Conservation (phyloP, 805 yeast genomes). For the Wickerhamiella galacta region DNA sequence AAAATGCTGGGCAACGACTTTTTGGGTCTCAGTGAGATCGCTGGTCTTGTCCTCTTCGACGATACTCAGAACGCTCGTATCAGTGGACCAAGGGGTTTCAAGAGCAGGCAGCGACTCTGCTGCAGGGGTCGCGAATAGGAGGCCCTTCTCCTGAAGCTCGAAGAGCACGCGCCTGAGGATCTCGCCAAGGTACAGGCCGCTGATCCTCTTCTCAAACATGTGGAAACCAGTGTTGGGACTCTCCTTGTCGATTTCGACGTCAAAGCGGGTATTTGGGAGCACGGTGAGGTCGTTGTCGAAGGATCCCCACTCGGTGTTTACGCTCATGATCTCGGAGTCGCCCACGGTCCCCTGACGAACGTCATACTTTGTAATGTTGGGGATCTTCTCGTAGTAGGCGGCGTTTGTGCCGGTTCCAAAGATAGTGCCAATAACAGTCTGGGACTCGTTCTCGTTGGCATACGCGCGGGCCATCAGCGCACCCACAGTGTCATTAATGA, state of each 20-base stretch:
- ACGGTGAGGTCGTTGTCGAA: slow-evolving; percentile 69
- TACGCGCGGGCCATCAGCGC: slow-evolving; percentile 81
- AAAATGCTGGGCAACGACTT: slow-evolving; percentile 32
- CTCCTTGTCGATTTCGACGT: slow-evolving; percentile 45
- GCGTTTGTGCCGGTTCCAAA: slow-evolving; percentile 98
- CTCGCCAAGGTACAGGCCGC: slow-evolving; percentile 91
- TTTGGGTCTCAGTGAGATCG: slow-evolving; percentile 25
- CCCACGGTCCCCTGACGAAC: slow-evolving; percentile 14
- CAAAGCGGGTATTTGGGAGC: slow-evolving; percentile 68
- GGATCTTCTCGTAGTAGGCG: slow-evolving; percentile 69
- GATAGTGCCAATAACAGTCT: slow-evolving; percentile 74
- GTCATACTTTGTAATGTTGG: slow-evolving; percentile 53
- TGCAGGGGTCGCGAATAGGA: slow-evolving; percentile 29
- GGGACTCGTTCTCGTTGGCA: slow-evolving; percentile 47
- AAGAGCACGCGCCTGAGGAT: slow-evolving; percentile 55
- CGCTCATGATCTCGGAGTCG: slow-evolving; percentile 42
- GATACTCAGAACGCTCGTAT: slow-evolving; percentile 70
- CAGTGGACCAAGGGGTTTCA: slow-evolving; percentile 52
- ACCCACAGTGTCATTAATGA: slow-evolving; percentile 94
- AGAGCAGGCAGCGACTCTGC: slow-evolving; percentile 20
- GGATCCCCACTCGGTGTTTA: slow-evolving; percentile 97
- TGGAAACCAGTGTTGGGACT: slow-evolving; percentile 80
- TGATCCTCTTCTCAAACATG: slow-evolving; percentile 80
- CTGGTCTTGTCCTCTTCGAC: slow-evolving; percentile 75
- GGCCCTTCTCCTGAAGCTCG: slow-evolving; percentile 40